Base-by-base conservation (phyloP, 306 rosid genomes). In the Corylus heterophylla region DNA sequence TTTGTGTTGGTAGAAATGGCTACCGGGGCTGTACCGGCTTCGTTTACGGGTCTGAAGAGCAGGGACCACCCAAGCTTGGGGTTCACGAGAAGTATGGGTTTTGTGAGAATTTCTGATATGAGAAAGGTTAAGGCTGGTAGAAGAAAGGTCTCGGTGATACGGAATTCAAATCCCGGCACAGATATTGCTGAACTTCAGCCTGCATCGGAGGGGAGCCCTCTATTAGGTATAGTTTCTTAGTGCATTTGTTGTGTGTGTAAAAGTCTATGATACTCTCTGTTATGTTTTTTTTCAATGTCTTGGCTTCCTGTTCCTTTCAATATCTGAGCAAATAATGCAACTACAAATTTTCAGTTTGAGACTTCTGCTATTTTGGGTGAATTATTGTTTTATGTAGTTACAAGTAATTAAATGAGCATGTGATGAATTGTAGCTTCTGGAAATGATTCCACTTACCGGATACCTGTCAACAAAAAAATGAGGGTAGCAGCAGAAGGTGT, bases 121-220 rank as follows among this genome's bases (percentile, higher is more conserved):
- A 89, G 80, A 85, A 88, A 87, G 54, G 58, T 86, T 8, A 83
- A 87, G 71, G 85, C 86, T 56, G 81, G 73, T 3, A 85, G 90
- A 87, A 85, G 84, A 29, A 96, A 81, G 88, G 84, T 93, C 68
- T 89, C 87, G 25, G 78, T 93, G 35, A 81, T 96, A 67, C 85
- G 92, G 78, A 91, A 87, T 82, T 91, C 97, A 9, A 90, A 86
- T 86, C 87, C 89, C 7, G 87, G 93, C 37, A 84, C 91, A 5
- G 99, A 96, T 79, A 86, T 86, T 73, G 97, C 88, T 25, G 91
- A 96, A 81, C 93, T 96, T 74, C 90, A 91, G 88, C 89, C 92
- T 1, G 96, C 99, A 27, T 90, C 96, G 39, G 90, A 89, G 69
- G 93, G 98, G 78, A 96, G 97, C 79, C 92, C 95, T 70, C 89